phyloP scores from a whole-genome alignment of 805 yeast species.

The Saccharomycopsis amapae region DNA sequence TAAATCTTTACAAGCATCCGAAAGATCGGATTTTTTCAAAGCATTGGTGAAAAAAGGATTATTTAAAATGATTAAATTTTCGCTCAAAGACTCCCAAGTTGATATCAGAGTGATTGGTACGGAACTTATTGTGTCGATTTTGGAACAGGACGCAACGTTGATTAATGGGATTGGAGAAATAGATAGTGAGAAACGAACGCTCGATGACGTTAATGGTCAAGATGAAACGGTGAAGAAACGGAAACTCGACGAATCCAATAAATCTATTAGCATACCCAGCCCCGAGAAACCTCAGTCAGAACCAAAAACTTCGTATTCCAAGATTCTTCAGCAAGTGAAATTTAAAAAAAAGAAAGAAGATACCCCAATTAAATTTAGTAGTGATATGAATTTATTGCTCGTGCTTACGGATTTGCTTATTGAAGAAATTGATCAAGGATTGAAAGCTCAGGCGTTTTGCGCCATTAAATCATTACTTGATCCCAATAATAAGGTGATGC shows the following conservation, averaged over 20 bases:
- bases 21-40: slow-evolving; percentile 58
- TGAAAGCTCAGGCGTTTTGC: slow-evolving; percentile 77
- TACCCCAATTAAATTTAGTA: background rate
- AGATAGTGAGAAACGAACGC: background rate
- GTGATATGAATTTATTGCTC: slow-evolving; percentile 36
- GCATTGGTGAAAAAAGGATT: slow-evolving; percentile 61
- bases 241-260: background rate
- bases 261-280: background rate
- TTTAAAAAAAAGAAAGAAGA: background rate
- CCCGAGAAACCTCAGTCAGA: background rate
- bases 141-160: slow-evolving; percentile 74
- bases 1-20: slow-evolving; percentile 56
- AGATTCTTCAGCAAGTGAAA: background rate
- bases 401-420: slow-evolving; percentile 53
- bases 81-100: slow-evolving; percentile 46
- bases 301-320: background rate
- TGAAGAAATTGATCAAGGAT: slow-evolving; percentile 58
- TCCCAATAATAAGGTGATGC: slow-evolving; percentile 29
- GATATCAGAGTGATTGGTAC: slow-evolving; percentile 63
- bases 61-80: slow-evolving; percentile 62
- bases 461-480: slow-evolving; percentile 71
- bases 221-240: slow-evolving; percentile 1
- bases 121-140: slow-evolving; percentile 69
- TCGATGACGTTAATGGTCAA: background rate
- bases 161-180: slow-evolving; percentile 30